phyloP scores from a whole-genome alignment of 805 yeast species.

The Nakazawaea laoshanensis region DNA sequence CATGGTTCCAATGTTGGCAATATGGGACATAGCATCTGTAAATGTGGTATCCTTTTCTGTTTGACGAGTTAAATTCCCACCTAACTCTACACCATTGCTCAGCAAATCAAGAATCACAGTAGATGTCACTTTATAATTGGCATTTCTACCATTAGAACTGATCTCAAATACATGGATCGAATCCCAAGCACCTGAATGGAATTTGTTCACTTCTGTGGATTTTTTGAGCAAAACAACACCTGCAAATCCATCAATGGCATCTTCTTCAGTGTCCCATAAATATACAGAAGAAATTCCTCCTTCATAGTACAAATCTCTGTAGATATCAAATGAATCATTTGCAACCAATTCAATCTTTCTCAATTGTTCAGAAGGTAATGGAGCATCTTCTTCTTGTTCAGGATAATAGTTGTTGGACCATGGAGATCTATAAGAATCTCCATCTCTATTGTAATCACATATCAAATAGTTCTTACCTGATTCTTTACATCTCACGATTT shows the following conservation, averaged over 20 bases:
- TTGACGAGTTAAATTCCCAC: conserved; percentile 87
- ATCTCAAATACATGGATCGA: conserved; percentile 89
- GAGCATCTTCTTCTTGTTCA: conserved; percentile 54
- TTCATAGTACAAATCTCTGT: conserved; percentile 89
- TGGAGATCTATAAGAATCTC: conserved; percentile 87
- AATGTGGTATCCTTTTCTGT: conserved; percentile 44
- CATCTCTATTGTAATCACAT: conserved; percentile 94
- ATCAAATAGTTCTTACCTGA: conserved; percentile 65
- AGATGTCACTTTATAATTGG: conserved; percentile 69
- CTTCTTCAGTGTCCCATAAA: conserved; percentile 77
- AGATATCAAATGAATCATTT: conserved; percentile 86
- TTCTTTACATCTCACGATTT: conserved; percentile 36
- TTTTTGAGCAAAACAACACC: conserved; percentile 88
- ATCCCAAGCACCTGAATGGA: conserved; percentile 67
- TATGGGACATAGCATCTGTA: conserved; percentile 54
- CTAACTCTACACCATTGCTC: conserved; percentile 33
- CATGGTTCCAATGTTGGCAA: conserved; percentile 76
- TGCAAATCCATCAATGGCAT: conserved; percentile 64
- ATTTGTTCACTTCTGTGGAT: conserved; percentile 28
- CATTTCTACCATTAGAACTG: conserved; percentile 28
- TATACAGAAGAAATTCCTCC: conserved; percentile 89
- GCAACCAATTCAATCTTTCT: conserved; percentile 73
- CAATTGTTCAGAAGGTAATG: conserved; percentile 59
- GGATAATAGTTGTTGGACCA: conserved; percentile 76
- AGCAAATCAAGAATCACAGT: conserved; percentile 76